phyloP scores from a whole-genome alignment of 306 rosid genomes.

The Cucurbita maxima region DNA sequence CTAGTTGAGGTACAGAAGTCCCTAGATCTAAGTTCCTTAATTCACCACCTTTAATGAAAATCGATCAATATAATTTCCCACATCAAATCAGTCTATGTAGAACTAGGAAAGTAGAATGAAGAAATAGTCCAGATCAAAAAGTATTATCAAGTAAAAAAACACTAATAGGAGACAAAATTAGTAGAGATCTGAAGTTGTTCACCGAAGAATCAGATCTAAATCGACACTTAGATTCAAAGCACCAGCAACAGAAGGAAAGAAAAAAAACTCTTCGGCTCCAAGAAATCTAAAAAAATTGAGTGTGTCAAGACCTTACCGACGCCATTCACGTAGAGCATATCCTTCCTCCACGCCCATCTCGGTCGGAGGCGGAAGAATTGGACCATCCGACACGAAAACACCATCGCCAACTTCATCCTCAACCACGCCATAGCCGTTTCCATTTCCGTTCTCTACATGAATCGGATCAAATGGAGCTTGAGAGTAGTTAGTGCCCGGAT shows the following conservation, averaged over 20 bases:
- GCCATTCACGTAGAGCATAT: constrained; percentile 85
- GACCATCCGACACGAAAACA: constrained; percentile 67
- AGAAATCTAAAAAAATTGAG: not conserved
- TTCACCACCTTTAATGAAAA: not conserved
- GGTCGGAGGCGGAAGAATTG: constrained; percentile 67
- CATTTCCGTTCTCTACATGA: constrained; percentile 57
- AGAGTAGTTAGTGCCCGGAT: constrained; percentile 52
- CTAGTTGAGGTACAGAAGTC: not conserved
- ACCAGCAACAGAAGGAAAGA: constrained; percentile 1
- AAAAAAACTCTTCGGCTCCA: not conserved
- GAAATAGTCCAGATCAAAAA: not conserved
- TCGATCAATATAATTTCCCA: constrained; percentile 1
- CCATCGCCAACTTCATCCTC: constrained; percentile 30
- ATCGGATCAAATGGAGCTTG: constrained; percentile 58
- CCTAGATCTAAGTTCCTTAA: constrained; percentile 5
- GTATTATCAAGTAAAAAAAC: not conserved
- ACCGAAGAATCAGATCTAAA: constrained; percentile 4
- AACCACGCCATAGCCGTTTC: constrained; percentile 32
- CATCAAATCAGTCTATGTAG: not conserved
- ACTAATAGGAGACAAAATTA: not conserved
- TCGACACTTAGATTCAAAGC: not conserved
- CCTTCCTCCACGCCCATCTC: constrained; percentile 92
- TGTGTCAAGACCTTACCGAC: constrained; percentile 59
- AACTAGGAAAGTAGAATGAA: not conserved
- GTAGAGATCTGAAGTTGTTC: constrained; percentile 9